A percentile compares a stretch with the other conserved stretches of the same genome.
Evolutionary conservation across 176 grass and related monocot genomes (phyloP).

Genomic region (bread wheat (Triticum aestivum)): DNA sequence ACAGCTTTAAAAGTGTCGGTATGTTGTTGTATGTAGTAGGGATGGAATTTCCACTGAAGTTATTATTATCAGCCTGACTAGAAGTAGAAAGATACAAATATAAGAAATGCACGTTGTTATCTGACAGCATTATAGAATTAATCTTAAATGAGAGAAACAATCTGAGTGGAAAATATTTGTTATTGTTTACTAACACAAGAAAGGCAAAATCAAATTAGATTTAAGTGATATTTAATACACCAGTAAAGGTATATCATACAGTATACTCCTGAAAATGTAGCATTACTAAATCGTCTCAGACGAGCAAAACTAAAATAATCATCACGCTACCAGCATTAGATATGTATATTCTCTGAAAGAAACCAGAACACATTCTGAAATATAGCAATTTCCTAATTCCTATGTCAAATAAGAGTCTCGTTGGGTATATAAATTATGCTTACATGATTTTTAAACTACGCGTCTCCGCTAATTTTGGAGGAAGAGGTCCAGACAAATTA

Average conservation of each 20-base stretch:
- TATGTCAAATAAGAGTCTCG: neutral
- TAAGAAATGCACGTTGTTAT: conserved; percentile 17
- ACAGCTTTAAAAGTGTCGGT: conserved; percentile 74
- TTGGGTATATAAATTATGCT: conserved; percentile 29
- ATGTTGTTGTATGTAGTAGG: conserved; percentile 67
- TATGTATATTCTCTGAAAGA: neutral
- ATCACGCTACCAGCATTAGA: neutral
- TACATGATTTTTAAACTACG: conserved; percentile 67
- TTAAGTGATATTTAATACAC: neutral
- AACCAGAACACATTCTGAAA: no score
- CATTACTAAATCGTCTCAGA: neutral
- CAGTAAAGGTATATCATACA: neutral
- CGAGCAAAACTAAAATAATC: neutral
- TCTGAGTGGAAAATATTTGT: neutral
- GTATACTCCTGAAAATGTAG: conserved; percentile 14
- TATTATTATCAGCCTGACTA: conserved; percentile 98
- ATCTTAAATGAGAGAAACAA: neutral
- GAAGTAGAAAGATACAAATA: conserved; percentile 34
- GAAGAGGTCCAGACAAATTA: conserved; percentile 94
- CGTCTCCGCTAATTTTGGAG: conserved; percentile 46
- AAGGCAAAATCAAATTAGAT: neutral
- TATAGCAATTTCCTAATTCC: no score
- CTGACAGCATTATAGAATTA: neutral
- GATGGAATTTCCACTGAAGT: conserved; percentile 87
- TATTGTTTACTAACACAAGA: neutral